Evolutionary conservation across 768 basidiomycete species (phyloP).

Genomic region (Cantharellus cinnabarinus): DNA sequence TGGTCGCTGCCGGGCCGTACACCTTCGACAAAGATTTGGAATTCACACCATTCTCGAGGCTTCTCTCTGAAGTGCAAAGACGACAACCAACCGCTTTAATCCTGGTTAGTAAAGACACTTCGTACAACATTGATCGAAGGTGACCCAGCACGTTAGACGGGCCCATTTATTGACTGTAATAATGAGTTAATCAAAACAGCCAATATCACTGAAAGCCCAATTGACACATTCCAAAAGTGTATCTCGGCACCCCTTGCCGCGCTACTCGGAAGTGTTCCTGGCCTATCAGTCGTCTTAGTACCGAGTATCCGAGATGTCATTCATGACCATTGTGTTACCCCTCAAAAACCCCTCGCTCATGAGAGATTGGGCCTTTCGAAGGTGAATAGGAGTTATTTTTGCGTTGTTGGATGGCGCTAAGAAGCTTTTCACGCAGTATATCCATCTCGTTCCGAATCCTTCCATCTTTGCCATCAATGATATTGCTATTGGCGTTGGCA

Average conservation of each 20-base stretch:
- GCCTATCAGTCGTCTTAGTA: conserved; percentile 53
- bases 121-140: background rate
- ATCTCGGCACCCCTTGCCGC: conserved; percentile 36
- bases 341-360: conserved; percentile 34
- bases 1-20: conserved; percentile 70
- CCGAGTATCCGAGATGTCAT: conserved; percentile 71
- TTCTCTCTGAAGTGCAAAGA: conserved; percentile 40
- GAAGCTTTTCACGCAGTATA: conserved; percentile 28
- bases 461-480: conserved; percentile 70
- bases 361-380: conserved; percentile 16
- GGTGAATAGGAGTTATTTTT: conserved; percentile 10
- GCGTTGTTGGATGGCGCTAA: background rate
- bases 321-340: conserved; percentile 63
- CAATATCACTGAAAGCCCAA: conserved; percentile 42
- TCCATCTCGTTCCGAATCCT: conserved; percentile 73
- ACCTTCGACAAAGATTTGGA: conserved; percentile 57
- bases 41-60: conserved; percentile 46
- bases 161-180: conserved; percentile 70
- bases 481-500: conserved; percentile 56
- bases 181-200: conserved; percentile 62
- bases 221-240: conserved; percentile 44
- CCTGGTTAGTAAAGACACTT: conserved; percentile 29
- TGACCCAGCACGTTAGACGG: conserved; percentile 31
- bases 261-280: conserved; percentile 40
- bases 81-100: conserved; percentile 58